Conservation (phyloP, 768 basidiomycete genomes). For the Tylopilus sp. region DNA sequence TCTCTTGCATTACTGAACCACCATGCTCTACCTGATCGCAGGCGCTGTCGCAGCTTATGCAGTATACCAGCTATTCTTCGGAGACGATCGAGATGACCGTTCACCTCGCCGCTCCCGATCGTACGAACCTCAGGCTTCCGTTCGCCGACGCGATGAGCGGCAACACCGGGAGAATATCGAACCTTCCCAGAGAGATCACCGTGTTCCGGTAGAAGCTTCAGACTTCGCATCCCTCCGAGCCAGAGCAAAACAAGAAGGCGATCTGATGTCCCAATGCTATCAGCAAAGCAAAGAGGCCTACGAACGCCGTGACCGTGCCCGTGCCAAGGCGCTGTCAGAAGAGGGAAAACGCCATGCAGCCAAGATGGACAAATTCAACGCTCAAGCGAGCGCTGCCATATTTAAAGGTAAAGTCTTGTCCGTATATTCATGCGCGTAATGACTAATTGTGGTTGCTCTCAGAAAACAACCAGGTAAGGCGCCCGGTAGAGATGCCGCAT, state of each 20-base stretch:
- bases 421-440: not conserved
- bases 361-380: constrained; percentile 74
- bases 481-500: not conserved
- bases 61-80: constrained; percentile 11
- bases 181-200: not conserved
- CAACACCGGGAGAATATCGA: constrained; percentile 2
- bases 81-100: constrained; percentile 3
- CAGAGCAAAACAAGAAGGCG: constrained; percentile 73
- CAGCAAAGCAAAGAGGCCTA: constrained; percentile 74
- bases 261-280: constrained; percentile 65
- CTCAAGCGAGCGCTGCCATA: constrained; percentile 81
- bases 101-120: not conserved
- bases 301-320: constrained; percentile 61
- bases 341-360: constrained; percentile 74
- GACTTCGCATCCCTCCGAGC: constrained; percentile 61
- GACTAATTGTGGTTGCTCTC: not conserved
- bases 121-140: not conserved
- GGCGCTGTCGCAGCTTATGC: constrained; percentile 10
- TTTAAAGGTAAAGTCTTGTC: constrained; percentile 48
- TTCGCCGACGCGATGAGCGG: constrained; percentile 7
- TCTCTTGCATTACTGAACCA: not conserved
- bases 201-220: constrained; percentile 18
- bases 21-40: constrained; percentile 15
- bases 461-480: constrained; percentile 73
- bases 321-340: constrained; percentile 76